These are phyloP conservation scores for Gnomoniopsis smithogilvyi DNA, from an alignment of 2,329 filamentous ascomycete genomes.

Conservation along the genomic window DNA sequence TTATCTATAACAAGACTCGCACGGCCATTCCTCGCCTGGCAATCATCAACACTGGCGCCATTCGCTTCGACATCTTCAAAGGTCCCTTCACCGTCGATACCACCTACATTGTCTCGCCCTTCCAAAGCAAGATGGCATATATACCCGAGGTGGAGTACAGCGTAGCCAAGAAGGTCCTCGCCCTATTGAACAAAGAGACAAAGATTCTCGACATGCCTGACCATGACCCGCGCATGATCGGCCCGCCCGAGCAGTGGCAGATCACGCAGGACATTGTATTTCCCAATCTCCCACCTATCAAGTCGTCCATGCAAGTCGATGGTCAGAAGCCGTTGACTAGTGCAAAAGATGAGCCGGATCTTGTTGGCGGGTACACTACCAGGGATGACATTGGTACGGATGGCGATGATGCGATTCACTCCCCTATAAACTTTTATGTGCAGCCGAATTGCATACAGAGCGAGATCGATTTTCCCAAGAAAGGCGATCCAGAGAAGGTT, in stretches of 20 bases:
- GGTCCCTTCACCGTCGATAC: constrained; percentile 86
- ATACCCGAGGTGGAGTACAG: constrained; percentile 78
- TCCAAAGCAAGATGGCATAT: constrained; percentile 73
- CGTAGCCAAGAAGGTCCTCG: constrained; percentile 67
- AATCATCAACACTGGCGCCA: constrained; percentile 83
- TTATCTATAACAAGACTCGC: constrained; percentile 56
- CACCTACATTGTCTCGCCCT: constrained; percentile 83
- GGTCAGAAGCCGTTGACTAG: constrained; percentile 31
- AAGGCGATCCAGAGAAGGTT: constrained; percentile 63
- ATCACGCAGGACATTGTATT: constrained; percentile 26
- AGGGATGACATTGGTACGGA: constrained; percentile 77
- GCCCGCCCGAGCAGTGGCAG: constrained; percentile 44
- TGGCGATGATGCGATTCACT: constrained; percentile 88
- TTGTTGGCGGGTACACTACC: constrained; percentile 79
- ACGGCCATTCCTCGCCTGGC: constrained; percentile 64
- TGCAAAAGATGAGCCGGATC: constrained; percentile 33
- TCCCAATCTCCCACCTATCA: constrained; percentile 19
- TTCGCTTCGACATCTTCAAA: constrained; percentile 94
- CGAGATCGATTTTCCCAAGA: constrained; percentile 56
- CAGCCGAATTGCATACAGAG: constrained; percentile 84
- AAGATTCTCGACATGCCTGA: constrained; percentile 40
- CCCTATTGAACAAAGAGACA: constrained; percentile 53
- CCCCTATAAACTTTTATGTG: constrained; percentile 67
- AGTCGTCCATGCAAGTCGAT: neutral
- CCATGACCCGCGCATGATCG: constrained; percentile 44